Evolutionary conservation across 805 yeast species (phyloP), one percentile per base, ranked within the genome.

Genomic region (Henningerozyma blattae): DNA sequence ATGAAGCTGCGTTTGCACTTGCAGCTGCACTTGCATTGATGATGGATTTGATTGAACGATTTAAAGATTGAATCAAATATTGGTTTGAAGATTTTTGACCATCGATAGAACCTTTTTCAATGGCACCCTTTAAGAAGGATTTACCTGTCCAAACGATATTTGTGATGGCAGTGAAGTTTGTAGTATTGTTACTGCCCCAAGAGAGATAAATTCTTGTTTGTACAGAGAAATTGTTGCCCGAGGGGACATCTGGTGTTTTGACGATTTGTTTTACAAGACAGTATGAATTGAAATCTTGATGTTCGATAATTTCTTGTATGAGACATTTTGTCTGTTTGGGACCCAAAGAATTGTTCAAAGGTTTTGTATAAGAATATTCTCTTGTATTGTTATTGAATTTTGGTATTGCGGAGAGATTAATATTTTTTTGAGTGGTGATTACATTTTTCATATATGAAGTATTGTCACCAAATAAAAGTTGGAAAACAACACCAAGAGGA

Each of bases 91-190:
- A 75, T 42, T 71, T 75, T 52, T 82, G 94, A 0, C 91, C 93
- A 27, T 76, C 75, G 36, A 77, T 69, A 5, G 85, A 67, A 30
- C 85, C 86, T 39, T 71, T 80, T 47, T 82, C 93, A 41, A 82
- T 72, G 0, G 81, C 75, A 15, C 82, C 71, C 52, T 79, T 81
- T 42, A 82, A 67, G 78, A 86, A 77, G 22, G 84, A 75, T 44
- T 74, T 75, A 5, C 81, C 83, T 1, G 75, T 62, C 93, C 93
- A 82, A 18, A 71, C 67, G 34, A 80, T 69, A 33, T 59, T 65
- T 1, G 82, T 77, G 4, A 72, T 61, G 14, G 77, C 70, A 22
- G 62, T 62, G 14, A 82, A 34, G 16, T 55, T 59, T 1, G 89
- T 77, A 3, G 55, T 33, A 48, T 77, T 75, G 9, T 62, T 63